Evolutionary conservation across 2,329 filamentous ascomycete species (phyloP), one percentile per base, ranked within the genome.

Genomic region (Neodidymelliopsis sp.): DNA sequence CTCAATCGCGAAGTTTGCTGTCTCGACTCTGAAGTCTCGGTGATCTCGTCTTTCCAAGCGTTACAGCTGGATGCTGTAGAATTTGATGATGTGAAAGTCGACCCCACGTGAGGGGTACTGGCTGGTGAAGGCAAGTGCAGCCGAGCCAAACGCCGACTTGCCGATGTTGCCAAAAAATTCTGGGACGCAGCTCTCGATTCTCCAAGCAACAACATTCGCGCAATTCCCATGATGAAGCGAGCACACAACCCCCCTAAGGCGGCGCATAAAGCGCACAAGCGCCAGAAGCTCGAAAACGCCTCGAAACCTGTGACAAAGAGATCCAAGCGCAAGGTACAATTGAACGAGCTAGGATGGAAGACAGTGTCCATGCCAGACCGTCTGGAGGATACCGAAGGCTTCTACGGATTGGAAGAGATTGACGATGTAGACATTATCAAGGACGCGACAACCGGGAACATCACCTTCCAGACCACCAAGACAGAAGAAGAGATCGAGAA

Each of bases 321-420:
- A 25, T 45, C 62, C 15, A 71, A 63, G 36, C 59, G 62, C 30
- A 69, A 61, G 38, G 69, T 77, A 12, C 66, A 69, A 27, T 62
- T 82, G 24, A 79, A 85, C 50, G 76, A 81, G 28, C 74, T 88
- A 46, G 74, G 77, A 63, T 88, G 85, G 85, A 82, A 81, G 53
- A 78, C 84, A 15, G 84, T 94, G 3, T 69, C 77, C 25, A 76
- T 88, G 61, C 90, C 90, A 6, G 89, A 92, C 66, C 85, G 88
- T 67, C 79, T 92, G 61, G 86, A 93, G 34, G 90, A 97, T 74
- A 90, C 90, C n/a, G 91, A 95, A 57, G 94, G 94, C 0, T 97
- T 99, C 71, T 95, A 87, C 63, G 91, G 90, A 0, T 76, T 99
- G 2, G 91, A 99, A 65, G 92, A 97, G 65, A 87, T 97, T 35